phyloP scores from a whole-genome alignment of 2,329 filamentous ascomycete species.

The Stenocarpella maydis region DNA sequence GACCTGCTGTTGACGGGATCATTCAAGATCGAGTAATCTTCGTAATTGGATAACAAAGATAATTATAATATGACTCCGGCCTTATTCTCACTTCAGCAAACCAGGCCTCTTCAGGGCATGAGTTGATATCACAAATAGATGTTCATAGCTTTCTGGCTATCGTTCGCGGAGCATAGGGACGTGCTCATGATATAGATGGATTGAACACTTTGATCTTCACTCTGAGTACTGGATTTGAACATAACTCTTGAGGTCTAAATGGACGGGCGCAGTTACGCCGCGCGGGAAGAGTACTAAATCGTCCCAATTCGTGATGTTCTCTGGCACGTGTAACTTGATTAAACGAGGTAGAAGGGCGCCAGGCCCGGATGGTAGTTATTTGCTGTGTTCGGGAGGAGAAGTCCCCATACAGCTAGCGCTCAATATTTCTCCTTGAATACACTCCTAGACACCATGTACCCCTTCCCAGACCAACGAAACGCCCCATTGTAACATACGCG shows the following conservation, averaged over 20 bases:
- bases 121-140: background rate
- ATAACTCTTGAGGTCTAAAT: constrained; percentile 5
- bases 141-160: background rate
- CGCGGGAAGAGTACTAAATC: background rate
- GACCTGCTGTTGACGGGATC: constrained; percentile 51
- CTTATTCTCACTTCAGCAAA: too few species aligned
- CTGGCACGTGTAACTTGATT: constrained; percentile 13
- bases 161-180: too few species aligned
- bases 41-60: background rate
- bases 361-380: too few species aligned
- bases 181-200: background rate
- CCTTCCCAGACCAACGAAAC: too few species aligned
- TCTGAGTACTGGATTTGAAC: background rate
- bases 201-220: background rate
- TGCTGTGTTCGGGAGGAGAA: too few species aligned
- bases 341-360: too few species aligned
- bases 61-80: too few species aligned
- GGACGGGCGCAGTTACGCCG: constrained; percentile 16
- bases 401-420: too few species aligned
- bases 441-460: too few species aligned
- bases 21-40: constrained; percentile 39
- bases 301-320: constrained; percentile 3
- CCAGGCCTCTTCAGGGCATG: too few species aligned
- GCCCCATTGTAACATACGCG: too few species aligned
- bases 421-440: too few species aligned